phyloP scores from a whole-genome alignment of 2,329 filamentous ascomycete species.

The Colletotrichum coccodes region DNA sequence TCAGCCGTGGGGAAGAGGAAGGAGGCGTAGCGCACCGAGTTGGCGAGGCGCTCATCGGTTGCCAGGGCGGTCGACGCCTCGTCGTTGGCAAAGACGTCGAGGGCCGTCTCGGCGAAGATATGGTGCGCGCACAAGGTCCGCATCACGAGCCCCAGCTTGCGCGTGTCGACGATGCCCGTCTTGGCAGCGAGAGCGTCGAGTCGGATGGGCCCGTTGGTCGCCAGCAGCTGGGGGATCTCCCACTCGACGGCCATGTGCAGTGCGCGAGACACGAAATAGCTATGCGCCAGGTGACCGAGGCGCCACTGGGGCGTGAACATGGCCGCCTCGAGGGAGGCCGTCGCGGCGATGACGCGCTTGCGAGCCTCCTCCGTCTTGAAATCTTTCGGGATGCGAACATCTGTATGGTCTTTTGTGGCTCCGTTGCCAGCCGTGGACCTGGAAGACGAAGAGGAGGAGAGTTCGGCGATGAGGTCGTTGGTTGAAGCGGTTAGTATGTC shows the following conservation, averaged over 20 bases:
- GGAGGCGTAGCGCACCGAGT: constrained; percentile 21
- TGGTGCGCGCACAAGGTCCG: constrained; percentile 26
- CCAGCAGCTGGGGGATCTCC: constrained; percentile 18
- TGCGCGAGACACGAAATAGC: constrained; percentile 18
- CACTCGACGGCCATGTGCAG: constrained; percentile 29
- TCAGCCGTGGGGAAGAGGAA: constrained; percentile 25
- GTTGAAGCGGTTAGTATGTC: constrained; percentile 7
- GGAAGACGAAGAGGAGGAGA: constrained; percentile 2
- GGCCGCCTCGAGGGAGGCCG: constrained; percentile 11
- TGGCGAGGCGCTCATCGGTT: constrained; percentile 12
- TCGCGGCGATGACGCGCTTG: constrained; percentile 17
- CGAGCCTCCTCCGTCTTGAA: constrained; percentile 16
- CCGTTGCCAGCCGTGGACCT: not conserved
- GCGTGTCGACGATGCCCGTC: constrained; percentile 17
- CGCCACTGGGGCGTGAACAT: constrained; percentile 26
- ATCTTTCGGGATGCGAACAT: constrained; percentile 4
- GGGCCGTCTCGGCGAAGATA: constrained; percentile 20
- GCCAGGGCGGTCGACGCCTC: constrained; percentile 23
- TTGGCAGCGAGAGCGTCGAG: constrained; percentile 12
- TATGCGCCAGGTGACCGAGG: constrained; percentile 16
- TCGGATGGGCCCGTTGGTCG: constrained; percentile 3
- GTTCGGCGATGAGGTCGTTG: constrained; percentile 18
- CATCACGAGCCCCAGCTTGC: constrained; percentile 28
- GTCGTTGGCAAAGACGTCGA: constrained; percentile 20
- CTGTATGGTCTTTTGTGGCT: not conserved